These are phyloP conservation scores for Quercus phellos DNA, from an alignment of 331 rosid genomes.

Conservation along the genomic window DNA sequence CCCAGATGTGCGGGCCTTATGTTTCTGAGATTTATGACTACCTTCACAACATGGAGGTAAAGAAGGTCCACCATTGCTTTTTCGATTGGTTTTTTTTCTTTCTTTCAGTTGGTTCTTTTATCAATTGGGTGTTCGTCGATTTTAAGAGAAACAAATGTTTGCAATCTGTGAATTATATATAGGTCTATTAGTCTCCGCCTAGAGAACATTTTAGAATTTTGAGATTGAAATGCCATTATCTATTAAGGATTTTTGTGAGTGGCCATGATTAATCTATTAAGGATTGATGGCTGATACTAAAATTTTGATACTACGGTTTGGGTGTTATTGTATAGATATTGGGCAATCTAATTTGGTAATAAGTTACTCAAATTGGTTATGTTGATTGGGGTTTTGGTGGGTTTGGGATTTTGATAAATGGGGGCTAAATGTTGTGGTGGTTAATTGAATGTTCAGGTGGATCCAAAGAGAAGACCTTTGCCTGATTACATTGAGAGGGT, in stretches of 20 bases:
- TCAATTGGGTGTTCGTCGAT: neutral
- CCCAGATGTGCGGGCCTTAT: constrained; percentile 42
- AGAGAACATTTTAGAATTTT: neutral
- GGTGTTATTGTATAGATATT: neutral
- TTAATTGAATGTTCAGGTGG: constrained; percentile 37
- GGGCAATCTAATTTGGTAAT: neutral
- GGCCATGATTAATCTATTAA: neutral
- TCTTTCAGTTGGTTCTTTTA: neutral
- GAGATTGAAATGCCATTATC: neutral
- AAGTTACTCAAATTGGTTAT: neutral
- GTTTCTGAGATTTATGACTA: constrained; percentile 41
- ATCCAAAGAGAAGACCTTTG: constrained; percentile 58
- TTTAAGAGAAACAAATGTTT: neutral
- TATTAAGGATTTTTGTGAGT: neutral
- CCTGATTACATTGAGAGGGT: constrained; percentile 55
- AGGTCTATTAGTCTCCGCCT: neutral
- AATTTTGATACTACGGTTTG: too few relatives aligned
- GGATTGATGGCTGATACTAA: too few relatives aligned
- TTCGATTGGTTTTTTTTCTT: neutral
- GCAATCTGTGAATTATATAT: neutral
- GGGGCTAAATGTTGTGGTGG: neutral
- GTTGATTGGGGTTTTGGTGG: neutral
- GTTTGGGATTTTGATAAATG: neutral
- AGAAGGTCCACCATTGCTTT: neutral
- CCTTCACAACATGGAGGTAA: constrained; percentile 45